Evolutionary conservation across 306 rosid species (phyloP).

Genomic region (Vigna reflexopilosa): DNA sequence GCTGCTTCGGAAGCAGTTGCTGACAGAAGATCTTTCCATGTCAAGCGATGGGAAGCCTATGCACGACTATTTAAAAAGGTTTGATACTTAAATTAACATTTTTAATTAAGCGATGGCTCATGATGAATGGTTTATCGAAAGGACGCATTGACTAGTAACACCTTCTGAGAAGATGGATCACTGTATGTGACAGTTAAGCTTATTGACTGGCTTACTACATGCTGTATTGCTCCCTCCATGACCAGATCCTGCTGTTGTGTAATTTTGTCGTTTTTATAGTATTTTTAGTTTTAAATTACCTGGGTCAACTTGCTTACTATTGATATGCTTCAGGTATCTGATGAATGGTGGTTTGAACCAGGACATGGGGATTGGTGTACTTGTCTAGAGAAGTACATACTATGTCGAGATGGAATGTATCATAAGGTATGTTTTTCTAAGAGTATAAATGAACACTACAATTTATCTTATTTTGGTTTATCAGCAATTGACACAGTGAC

Average conservation of each 20-base stretch:
- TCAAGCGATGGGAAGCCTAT: conserved; percentile 90
- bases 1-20: conserved; percentile 94
- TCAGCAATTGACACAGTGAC: conserved; percentile 27
- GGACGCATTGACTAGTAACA: conserved; percentile 19
- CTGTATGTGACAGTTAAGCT: conserved; percentile 29
- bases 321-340: conserved; percentile 71
- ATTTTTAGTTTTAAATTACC: neutral
- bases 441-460: conserved; percentile 8
- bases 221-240: conserved; percentile 17
- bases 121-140: conserved; percentile 17
- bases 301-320: conserved; percentile 18
- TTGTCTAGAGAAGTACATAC: conserved; percentile 84
- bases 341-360: conserved; percentile 98
- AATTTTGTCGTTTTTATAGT: conserved; percentile 30
- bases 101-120: neutral
- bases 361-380: conserved; percentile 99
- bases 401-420: conserved; percentile 94
- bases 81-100: conserved; percentile 36
- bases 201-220: conserved; percentile 20
- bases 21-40: conserved; percentile 84
- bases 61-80: conserved; percentile 89
- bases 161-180: conserved; percentile 34
- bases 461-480: conserved; percentile 27
- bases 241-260: neutral
- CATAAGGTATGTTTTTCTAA: conserved; percentile 75